Conservation (phyloP, 768 basidiomycete genomes). For the Mycena maculata region DNA sequence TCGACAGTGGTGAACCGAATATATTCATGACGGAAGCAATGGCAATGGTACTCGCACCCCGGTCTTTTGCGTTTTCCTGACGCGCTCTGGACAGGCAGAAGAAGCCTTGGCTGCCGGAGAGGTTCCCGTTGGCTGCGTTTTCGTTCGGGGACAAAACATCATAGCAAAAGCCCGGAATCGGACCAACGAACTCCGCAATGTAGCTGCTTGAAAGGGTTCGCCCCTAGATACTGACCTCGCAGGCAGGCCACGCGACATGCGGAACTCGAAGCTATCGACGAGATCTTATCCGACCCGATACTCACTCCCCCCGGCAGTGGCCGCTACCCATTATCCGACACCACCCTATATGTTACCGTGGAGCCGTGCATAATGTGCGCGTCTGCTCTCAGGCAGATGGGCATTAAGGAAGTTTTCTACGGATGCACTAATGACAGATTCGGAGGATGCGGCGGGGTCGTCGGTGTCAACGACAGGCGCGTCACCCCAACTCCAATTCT, state of each 20-base stretch:
- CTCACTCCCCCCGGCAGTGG: slow-evolving; percentile 63
- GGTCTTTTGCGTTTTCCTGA: slow-evolving; percentile 25
- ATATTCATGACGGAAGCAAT: slow-evolving; percentile 80
- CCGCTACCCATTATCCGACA: slow-evolving; percentile 72
- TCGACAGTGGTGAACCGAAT: not conserved
- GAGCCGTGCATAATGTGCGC: slow-evolving; percentile 99
- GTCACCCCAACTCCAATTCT: slow-evolving; percentile 41
- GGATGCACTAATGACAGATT: slow-evolving; percentile 97
- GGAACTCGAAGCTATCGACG: slow-evolving; percentile 95
- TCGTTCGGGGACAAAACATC: slow-evolving; percentile 80
- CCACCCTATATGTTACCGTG: slow-evolving; percentile 96
- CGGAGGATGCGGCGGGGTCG: slow-evolving; percentile 95
- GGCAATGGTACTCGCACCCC: slow-evolving; percentile 67
- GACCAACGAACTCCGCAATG: slow-evolving; percentile 95
- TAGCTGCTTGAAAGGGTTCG: slow-evolving; percentile 43
- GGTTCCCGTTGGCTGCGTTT: slow-evolving; percentile 97
- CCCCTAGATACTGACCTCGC: slow-evolving; percentile 18
- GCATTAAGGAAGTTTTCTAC: slow-evolving; percentile 90
- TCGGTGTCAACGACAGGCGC: slow-evolving; percentile 85
- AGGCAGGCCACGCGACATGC: slow-evolving; percentile 95
- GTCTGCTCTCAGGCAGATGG: slow-evolving; percentile 92
- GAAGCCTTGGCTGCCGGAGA: slow-evolving; percentile 88
- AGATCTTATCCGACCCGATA: slow-evolving; percentile 72
- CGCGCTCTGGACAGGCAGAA: slow-evolving; percentile 64
- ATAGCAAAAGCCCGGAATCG: slow-evolving; percentile 92